Evolutionary conservation across 108 stramenopile genomes (phyloP), one percentile per base, ranked within the genome.

Genomic region (Aureococcus anophagefferens): DNA sequence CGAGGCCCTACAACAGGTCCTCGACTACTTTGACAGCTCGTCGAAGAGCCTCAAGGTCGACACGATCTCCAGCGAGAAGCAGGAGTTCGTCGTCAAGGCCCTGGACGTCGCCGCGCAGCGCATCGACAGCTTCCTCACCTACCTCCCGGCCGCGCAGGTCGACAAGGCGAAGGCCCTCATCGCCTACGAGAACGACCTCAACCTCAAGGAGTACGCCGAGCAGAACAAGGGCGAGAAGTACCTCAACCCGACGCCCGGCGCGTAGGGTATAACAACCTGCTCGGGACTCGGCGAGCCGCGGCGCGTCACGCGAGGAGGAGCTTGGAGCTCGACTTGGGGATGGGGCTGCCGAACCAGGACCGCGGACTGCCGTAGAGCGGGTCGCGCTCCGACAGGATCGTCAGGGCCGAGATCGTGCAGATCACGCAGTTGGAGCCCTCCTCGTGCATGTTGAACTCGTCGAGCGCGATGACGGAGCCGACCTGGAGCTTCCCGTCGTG

Each of bases 11-110:
- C 83, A 86, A 67, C 89, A 89, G 3, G 90, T 93, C 72, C 68
- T 91, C 64, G 92, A 93, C 65, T 93, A 93, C 72, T 93, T 93
- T 76, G 92, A 93, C 80, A 75, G 87, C n/a, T 71, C 77, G 18
- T 84, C 88, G 0, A 80, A 90, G 66, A 89, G 88, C 74, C 81
- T 93, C 66, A 91, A 91, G 85, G 89, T 91, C 45, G 25, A 83
- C 33, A 83, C 78, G 62, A 68, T 73, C 64, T 62, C 71, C 87
- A 63, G 75, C 81, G 4, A 89, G 17, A 93, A 93, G 73, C 89
- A 90, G 79, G 70, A 72, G 16, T 72, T 93, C 70, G 89, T 91
- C 0, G 65, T 84, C 4, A 84, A 86, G 62, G 92, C 90, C 29
- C 73, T 93, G 33, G 82, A 85, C 30, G 78, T 85, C 5, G 81